Base-by-base conservation (phyloP, 805 yeast species). In the Hanseniaspora lachancei region DNA sequence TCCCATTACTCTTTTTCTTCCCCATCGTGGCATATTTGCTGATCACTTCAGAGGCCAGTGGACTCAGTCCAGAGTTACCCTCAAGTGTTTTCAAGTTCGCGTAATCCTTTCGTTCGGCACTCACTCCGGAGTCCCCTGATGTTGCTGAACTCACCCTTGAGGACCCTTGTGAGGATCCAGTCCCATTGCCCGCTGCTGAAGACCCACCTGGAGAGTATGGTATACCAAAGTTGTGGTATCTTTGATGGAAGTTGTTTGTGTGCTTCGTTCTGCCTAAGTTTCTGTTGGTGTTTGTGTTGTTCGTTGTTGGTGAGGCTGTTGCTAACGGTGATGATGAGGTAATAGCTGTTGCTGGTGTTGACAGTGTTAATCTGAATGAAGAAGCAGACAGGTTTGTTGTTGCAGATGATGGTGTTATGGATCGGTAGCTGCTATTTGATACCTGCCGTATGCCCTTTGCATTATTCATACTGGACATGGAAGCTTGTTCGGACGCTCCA, bases 151-250 rank as follows among this genome's bases (percentile, higher is more conserved):
- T 46, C 5, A 46, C 40, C 10, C 49, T 29, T 10, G 49, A 46
- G 20, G 49, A 46, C 8, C 27, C 49, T 29, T 46, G 49, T 20
- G 46, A 50, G 10, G 54, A 50, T 8, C 35, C 24, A 2, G 40
- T 38, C 20, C 48, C 35, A 34, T 42, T 50, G 15, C 40, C 35
- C 5, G 47, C 21, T 15, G 20, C 34, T 39, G 46, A 38, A 20
- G 53, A 49, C n/a, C 36, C 38, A 10, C 34, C 34, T 6, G 54
- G 54, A 6, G 54, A 50, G 23, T 50, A 50, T 2, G 54, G 48
- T 15, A 50, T 50, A 35, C 54, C 54, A 43, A 50, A 50, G 38
- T 50, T 42, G 35, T 41, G 46, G 21, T 50, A 50, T 36, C 54
- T 41, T 43, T 50, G 49, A 18, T 46, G 39, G 23, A 46, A 32